Conservation (phyloP, 2,329 filamentous ascomycete species). For the Chrysoporthe puriensis region DNA sequence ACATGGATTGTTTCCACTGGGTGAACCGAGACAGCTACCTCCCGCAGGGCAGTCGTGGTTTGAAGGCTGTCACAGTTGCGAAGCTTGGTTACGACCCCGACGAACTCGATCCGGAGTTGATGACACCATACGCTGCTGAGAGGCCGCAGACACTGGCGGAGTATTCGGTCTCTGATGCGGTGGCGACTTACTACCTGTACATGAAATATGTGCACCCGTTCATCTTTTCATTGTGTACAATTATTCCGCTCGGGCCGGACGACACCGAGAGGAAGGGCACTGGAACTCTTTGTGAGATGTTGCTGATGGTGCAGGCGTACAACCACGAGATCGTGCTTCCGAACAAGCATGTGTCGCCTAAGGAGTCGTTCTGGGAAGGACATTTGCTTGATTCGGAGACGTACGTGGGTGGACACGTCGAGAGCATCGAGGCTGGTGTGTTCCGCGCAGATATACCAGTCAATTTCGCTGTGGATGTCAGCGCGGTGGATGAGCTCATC, state of each 20-base stretch:
- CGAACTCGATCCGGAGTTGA: constrained; percentile 94
- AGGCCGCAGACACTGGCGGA: constrained; percentile 92
- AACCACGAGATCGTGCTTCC: constrained; percentile 88
- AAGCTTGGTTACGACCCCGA: constrained; percentile 98
- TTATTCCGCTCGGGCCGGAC: constrained; percentile 89
- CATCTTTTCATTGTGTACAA: constrained; percentile 97
- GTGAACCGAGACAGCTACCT: constrained; percentile 98
- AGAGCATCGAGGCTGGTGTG: constrained; percentile 97
- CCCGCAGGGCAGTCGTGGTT: constrained; percentile 92
- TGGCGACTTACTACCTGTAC: constrained; percentile 98
- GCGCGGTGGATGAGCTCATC: constrained; percentile 87
- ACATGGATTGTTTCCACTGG: constrained; percentile 99
- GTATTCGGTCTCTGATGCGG: constrained; percentile 98
- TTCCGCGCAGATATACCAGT: constrained; percentile 95
- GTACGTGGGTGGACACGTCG: constrained; percentile 97
- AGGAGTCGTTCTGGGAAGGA: constrained; percentile 95
- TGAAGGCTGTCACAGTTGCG: constrained; percentile 96
- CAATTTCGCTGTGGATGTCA: constrained; percentile 88
- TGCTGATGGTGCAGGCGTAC: constrained; percentile 98
- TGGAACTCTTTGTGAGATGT: constrained; percentile 98
- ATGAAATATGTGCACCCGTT: constrained; percentile 99
- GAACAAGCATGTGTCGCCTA: constrained; percentile 91
- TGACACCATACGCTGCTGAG: constrained; percentile 91
- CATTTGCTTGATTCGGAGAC: constrained; percentile 96
- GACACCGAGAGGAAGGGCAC: constrained; percentile 95